A percentile compares a stretch with the other conserved stretches of the same genome.
These are phyloP conservation scores for Mrakia frigida DNA, from an alignment of 768 basidiomycete genomes.

Conservation along the genomic window DNA sequence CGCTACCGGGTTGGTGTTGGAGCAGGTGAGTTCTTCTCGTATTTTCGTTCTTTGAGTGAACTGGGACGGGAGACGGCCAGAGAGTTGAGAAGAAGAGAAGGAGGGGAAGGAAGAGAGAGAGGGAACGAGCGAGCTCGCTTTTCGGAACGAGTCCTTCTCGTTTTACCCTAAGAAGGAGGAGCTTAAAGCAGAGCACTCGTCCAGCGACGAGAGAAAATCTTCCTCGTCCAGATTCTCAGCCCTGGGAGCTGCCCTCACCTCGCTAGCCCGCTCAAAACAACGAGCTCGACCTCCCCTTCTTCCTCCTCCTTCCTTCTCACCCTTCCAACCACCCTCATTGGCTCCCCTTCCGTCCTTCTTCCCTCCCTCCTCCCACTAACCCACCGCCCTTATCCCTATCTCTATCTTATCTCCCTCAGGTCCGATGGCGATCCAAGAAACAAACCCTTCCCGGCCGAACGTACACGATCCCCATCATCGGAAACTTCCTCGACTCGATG, in stretches of 20 bases:
- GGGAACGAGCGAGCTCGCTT: background rate
- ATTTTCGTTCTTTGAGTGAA: background rate
- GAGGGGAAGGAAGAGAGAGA: background rate
- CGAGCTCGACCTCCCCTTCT: too few species aligned
- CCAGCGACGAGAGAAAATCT: too few species aligned
- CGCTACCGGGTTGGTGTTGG: slow-evolving; percentile 5
- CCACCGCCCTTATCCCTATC: background rate
- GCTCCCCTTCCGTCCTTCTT: background rate
- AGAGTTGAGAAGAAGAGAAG: background rate
- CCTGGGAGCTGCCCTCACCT: background rate
- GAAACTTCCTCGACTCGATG: slow-evolving; percentile 88
- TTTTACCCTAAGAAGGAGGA: too few species aligned
- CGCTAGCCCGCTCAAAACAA: background rate
- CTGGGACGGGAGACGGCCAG: background rate
- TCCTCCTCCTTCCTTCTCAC: background rate
- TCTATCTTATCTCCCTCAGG: slow-evolving; percentile 34
- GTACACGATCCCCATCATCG: slow-evolving; percentile 98
- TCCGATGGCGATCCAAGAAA: slow-evolving; percentile 84
- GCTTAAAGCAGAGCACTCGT: too few species aligned
- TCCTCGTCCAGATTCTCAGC: background rate
- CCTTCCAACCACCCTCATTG: background rate
- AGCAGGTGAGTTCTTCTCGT: slow-evolving; percentile 11
- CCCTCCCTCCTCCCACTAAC: background rate
- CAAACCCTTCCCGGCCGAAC: slow-evolving; percentile 72
- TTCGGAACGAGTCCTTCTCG: background rate